These are phyloP conservation scores for Populus tremula DNA, from an alignment of 345 rosid species.

Conservation along the genomic window DNA sequence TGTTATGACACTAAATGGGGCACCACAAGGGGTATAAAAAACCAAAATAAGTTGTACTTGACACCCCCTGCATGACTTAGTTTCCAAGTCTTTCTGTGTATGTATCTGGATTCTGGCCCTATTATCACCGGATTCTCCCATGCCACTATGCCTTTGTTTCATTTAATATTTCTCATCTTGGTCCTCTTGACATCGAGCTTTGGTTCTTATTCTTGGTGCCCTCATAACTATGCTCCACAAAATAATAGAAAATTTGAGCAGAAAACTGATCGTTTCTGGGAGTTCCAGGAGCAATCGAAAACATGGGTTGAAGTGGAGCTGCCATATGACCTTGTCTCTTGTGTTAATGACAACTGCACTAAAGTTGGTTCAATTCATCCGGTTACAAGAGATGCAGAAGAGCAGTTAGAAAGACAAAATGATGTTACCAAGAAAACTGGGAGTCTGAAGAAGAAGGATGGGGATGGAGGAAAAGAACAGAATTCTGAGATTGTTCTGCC, in stretches of 20 bases:
- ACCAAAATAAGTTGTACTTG: constrained; percentile 15
- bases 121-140: constrained; percentile 5
- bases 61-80: constrained; percentile 30
- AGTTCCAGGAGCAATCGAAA: constrained; percentile 51
- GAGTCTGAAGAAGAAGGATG: constrained; percentile 18
- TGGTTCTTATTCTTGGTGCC: constrained; percentile 24
- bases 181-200: constrained; percentile 21
- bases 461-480: constrained; percentile 21
- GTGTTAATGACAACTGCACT: constrained; percentile 52
- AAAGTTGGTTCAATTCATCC: constrained; percentile 47
- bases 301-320: constrained; percentile 57
- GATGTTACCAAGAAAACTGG: constrained; percentile 17
- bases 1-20: constrained; percentile 25
- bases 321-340: constrained; percentile 63
- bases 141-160: constrained; percentile 34
- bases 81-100: constrained; percentile 20
- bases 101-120: constrained; percentile 1
- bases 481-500: constrained; percentile 30
- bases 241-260: constrained; percentile 37
- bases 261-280: constrained; percentile 63
- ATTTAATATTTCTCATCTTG: constrained; percentile 27
- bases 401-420: constrained; percentile 9
- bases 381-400: constrained; percentile 17
- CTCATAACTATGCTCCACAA: constrained; percentile 8
- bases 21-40: constrained; percentile 16